A percentile compares a stretch with the other conserved stretches of the same genome.
These are phyloP conservation scores for Syzygium grande DNA, from an alignment of 345 rosid species.

Conservation along the genomic window DNA sequence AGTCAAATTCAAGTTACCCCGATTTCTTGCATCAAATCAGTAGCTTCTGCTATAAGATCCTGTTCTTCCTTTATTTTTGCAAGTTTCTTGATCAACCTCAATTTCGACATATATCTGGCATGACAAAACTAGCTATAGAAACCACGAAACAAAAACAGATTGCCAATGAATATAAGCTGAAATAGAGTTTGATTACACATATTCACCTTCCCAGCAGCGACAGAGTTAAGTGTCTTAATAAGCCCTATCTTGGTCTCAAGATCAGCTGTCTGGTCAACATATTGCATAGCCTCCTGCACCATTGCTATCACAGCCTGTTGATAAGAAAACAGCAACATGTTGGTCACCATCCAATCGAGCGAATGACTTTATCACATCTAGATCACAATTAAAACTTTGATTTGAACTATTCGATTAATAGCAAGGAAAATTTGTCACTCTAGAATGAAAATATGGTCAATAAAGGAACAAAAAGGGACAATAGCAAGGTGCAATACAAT, in stretches of 20 bases:
- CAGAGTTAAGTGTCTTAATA: constrained; percentile 62
- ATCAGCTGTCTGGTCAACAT: constrained; percentile 87
- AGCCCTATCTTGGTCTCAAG: constrained; percentile 84
- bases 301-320: constrained; percentile 69
- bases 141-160: not conserved
- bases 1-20: constrained; percentile 40
- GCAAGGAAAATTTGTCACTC: no score
- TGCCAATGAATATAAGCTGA: not conserved
- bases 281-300: constrained; percentile 97
- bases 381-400: no score
- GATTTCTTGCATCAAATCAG: constrained; percentile 94
- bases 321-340: not conserved
- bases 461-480: no score
- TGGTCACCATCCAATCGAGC: no score
- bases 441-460: no score
- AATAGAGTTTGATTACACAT: not conserved
- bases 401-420: no score
- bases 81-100: constrained; percentile 73
- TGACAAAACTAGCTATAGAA: not conserved
- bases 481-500: no score
- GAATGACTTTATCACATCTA: no score
- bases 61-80: constrained; percentile 92
- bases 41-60: constrained; percentile 84
- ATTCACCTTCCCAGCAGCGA: constrained; percentile 85
- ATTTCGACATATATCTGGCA: constrained; percentile 83